Conservation (phyloP, 257 asterid species). For the Vinca minor region DNA sequence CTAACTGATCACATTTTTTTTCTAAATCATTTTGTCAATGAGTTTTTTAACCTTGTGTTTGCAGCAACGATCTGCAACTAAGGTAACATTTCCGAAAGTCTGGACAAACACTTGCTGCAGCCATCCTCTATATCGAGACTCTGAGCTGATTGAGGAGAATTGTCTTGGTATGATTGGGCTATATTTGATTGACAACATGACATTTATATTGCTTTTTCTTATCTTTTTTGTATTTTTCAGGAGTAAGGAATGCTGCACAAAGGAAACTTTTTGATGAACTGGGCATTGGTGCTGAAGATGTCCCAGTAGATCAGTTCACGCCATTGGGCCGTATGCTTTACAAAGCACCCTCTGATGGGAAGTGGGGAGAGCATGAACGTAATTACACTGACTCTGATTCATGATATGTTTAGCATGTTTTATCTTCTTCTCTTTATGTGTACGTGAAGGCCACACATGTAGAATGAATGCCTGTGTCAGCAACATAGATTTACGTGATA, state of each 20-base stretch:
- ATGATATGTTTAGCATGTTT: neutral
- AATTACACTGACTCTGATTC: conserved; percentile 11
- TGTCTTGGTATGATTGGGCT: conserved; percentile 48
- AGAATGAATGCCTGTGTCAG: neutral
- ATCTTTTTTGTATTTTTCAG: conserved; percentile 23
- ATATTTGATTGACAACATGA: neutral
- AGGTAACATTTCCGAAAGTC: conserved; percentile 90
- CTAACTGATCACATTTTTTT: neutral
- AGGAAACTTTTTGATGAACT: conserved; percentile 91
- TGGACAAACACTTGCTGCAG: conserved; percentile 99
- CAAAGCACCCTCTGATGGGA: conserved; percentile 96
- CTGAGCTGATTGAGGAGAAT: conserved; percentile 76
- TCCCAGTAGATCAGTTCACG: conserved; percentile 73
- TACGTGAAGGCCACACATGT: neutral
- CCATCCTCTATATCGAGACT: conserved; percentile 87
- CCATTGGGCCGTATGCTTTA: conserved; percentile 86
- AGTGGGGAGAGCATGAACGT: conserved; percentile 99
- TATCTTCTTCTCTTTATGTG: no score
- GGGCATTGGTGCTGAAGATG: conserved; percentile 75
- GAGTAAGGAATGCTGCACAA: conserved; percentile 94
- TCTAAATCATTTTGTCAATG: neutral
- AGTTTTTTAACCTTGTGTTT: conserved; percentile 6
- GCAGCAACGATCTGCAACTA: conserved; percentile 94
- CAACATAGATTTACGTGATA: neutral
- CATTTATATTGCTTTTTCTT: neutral